These are phyloP conservation scores for Artemisia annua DNA, from an alignment of 129 eudicot genomes.

Conservation along the genomic window DNA sequence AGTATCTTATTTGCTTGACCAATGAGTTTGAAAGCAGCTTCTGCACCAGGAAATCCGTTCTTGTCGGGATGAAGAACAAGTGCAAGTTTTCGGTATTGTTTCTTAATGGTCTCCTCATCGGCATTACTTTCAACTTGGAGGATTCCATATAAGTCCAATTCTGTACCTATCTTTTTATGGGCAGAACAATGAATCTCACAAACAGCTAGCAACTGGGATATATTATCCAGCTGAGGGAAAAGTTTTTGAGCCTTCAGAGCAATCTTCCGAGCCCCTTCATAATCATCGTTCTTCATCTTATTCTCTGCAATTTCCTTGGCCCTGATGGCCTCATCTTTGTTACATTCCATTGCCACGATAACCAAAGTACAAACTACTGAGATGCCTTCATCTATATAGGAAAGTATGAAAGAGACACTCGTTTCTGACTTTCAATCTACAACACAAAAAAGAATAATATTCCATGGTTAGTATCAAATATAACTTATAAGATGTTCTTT, in stretches of 20 bases:
- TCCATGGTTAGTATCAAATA: constrained; percentile 1
- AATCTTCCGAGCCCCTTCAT: constrained; percentile 66
- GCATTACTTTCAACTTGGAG: constrained; percentile 71
- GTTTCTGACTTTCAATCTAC: constrained; percentile 16
- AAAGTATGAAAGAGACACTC: neutral
- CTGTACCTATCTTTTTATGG: constrained; percentile 42
- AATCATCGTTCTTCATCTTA: constrained; percentile 70
- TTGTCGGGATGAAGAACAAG: constrained; percentile 89
- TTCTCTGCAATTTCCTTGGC: constrained; percentile 67
- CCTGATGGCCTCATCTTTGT: constrained; percentile 81
- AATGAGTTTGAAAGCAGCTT: constrained; percentile 89
- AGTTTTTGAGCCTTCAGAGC: constrained; percentile 65
- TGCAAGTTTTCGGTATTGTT: constrained; percentile 85
- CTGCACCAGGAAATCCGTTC: constrained; percentile 89
- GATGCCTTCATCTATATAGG: neutral
- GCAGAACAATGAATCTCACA: constrained; percentile 92
- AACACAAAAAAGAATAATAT: constrained; percentile 8
- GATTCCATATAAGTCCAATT: constrained; percentile 71
- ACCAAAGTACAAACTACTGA: constrained; percentile 22
- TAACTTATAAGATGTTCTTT: neutral
- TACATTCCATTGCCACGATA: constrained; percentile 64
- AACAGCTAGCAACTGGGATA: constrained; percentile 64
- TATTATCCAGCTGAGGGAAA: constrained; percentile 67
- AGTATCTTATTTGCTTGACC: constrained; percentile 76
- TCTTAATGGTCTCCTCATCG: constrained; percentile 64